A percentile compares a stretch with the other conserved stretches of the same genome.
Conservation (phyloP, 1,284 basidiomycete species). For the Fistulina hepatica region DNA sequence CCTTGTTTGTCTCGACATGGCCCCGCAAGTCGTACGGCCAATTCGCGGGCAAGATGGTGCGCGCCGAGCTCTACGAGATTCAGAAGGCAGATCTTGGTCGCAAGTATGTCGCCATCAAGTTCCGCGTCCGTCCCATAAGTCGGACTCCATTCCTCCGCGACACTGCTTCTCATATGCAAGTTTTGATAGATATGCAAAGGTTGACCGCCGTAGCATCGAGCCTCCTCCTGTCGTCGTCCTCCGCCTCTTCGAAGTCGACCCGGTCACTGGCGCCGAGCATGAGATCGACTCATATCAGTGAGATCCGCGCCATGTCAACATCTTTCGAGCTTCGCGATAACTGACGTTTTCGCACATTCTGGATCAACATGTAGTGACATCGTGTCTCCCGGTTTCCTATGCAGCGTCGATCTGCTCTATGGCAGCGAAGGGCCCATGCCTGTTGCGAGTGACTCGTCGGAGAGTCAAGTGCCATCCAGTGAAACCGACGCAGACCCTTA, state of each 20-base stretch:
- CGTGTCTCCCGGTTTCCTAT: conserved; percentile 42
- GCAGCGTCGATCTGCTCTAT: conserved; percentile 52
- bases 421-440: too few relatives aligned
- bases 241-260: conserved; percentile 35
- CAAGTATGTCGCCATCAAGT: conserved; percentile 32
- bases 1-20: too few relatives aligned
- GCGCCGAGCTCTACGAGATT: conserved; percentile 48
- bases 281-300: conserved; percentile 39
- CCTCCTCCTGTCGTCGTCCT: conserved; percentile 53
- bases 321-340: conserved; percentile 3
- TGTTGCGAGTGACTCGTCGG: too few relatives aligned
- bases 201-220: conserved; percentile 52
- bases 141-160: too few relatives aligned
- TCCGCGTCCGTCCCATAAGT: not conserved
- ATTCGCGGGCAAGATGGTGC: conserved; percentile 44
- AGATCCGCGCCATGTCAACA: conserved; percentile 14
- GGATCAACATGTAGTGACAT: conserved; percentile 26
- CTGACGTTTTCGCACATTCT: not conserved
- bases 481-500: too few relatives aligned
- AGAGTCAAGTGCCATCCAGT: too few relatives aligned
- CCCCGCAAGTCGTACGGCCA: conserved; percentile 48
- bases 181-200: conserved; percentile 38
- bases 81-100: conserved; percentile 56
- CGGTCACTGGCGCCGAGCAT: conserved; percentile 31
- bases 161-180: conserved; percentile 5